phyloP scores from a whole-genome alignment of 805 yeast species.

The Pichia manshurica region DNA sequence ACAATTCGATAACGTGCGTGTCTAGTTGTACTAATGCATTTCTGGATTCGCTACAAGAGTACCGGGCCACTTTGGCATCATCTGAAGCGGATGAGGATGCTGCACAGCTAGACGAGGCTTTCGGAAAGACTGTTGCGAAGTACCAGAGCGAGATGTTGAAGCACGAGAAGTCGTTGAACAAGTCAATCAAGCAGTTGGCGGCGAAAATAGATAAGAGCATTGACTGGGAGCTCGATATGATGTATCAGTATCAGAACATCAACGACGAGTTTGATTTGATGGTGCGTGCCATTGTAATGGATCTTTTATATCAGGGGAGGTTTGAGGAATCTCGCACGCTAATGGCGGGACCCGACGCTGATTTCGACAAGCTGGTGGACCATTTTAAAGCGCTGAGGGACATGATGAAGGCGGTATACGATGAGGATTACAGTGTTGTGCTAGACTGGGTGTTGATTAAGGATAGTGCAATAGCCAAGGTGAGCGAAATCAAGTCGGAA shows the following conservation, averaged over 20 bases:
- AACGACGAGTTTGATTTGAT: conserved; percentile 3
- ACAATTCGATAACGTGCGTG: conserved; percentile 55
- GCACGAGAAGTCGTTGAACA: conserved; percentile 13
- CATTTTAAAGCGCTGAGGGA: conserved; percentile 2
- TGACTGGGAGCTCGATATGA: conserved; percentile 8
- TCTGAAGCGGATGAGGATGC: background rate
- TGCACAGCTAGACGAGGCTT: background rate
- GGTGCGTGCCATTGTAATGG: conserved; percentile 29
- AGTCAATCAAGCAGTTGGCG: conserved; percentile 23
- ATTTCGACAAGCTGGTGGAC: background rate
- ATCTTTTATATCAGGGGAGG: conserved; percentile 28
- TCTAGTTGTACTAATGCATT: conserved; percentile 9
- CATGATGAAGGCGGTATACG: conserved; percentile 1
- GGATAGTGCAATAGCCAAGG: background rate
- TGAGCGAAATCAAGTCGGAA: conserved; percentile 1
- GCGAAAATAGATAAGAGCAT: conserved; percentile 11
- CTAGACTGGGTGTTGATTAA: conserved; percentile 4
- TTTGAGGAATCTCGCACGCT: conserved; percentile 18
- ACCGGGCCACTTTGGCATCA: background rate
- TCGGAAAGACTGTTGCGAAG: background rate
- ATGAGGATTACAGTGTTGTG: conserved; percentile 4
- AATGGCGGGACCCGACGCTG: background rate
- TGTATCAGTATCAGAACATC: conserved; percentile 8
- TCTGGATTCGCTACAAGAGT: background rate
- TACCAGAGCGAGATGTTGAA: conserved; percentile 10